A percentile compares a stretch with the other conserved stretches of the same genome.
Conservation (phyloP, 2,329 filamentous ascomycete species). For the Cordyceps cateniannulata region DNA sequence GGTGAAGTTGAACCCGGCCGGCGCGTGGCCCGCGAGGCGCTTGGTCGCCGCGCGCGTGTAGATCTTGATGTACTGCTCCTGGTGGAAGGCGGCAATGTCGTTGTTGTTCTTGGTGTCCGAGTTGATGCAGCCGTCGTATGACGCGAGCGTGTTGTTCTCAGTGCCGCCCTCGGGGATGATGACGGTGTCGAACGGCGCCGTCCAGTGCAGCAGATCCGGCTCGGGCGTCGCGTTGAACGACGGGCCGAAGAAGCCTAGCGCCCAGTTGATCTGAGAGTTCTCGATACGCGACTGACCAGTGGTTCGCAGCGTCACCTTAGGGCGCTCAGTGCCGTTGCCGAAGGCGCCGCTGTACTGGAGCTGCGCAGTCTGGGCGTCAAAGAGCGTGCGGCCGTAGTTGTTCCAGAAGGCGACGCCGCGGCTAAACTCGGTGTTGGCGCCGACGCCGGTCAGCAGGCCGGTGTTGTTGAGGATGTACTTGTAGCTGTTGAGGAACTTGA, state of each 20-base stretch:
- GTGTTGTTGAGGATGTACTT: constrained; percentile 35
- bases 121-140: constrained; percentile 33
- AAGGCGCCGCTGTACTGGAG: constrained; percentile 40
- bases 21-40: constrained; percentile 40
- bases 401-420: constrained; percentile 47
- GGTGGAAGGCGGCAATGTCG: constrained; percentile 33
- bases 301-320: constrained; percentile 45
- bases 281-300: constrained; percentile 48
- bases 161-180: constrained; percentile 56
- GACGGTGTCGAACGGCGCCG: constrained; percentile 44
- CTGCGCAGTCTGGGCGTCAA: constrained; percentile 40
- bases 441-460: constrained; percentile 40
- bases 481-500: constrained; percentile 48
- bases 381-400: constrained; percentile 46
- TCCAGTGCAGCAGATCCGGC: constrained; percentile 31
- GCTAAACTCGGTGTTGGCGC: constrained; percentile 43
- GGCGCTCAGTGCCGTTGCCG: constrained; percentile 36
- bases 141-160: constrained; percentile 64
- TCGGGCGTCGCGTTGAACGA: constrained; percentile 32
- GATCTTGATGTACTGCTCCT: constrained; percentile 36
- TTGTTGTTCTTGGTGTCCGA: constrained; percentile 27
- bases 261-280: constrained; percentile 48
- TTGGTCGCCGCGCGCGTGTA: constrained; percentile 39
- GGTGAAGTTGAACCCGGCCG: constrained; percentile 40
- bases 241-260: constrained; percentile 45